Evolutionary conservation across 2,329 filamentous ascomycete species (phyloP), one percentile per base, ranked within the genome.

Genomic region (Hypoxylon sp.): DNA sequence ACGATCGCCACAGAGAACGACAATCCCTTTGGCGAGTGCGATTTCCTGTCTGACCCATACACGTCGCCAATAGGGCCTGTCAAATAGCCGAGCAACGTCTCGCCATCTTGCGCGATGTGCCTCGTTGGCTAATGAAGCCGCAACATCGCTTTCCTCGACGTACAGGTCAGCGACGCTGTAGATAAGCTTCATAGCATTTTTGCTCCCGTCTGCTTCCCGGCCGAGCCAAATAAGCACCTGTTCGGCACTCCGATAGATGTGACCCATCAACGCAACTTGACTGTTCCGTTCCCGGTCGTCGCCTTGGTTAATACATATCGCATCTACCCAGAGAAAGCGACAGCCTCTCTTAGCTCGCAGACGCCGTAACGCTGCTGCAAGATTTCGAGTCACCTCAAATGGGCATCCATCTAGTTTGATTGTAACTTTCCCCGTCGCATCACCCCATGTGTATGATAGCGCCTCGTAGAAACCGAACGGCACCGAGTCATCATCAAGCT

Each of bases 1-100:
- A 10, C 13, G 19, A 39, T 62, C 50, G 19, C 58, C 58, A 29
- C 58, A 62, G 8, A 54, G 50, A 15, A 62, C 58, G 2, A 37
- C 17, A 27, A 62, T 35, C 6, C 31, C 50, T 10, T 55, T 62
- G 19, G 58, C 50, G 13, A 62, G 58, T 5, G 50, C 50, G 15
- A 62, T 37, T 46, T 62, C 58, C 19, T 62, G 58, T 31, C 58
- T 47, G 1, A 62, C 50, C 58, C 58, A 62, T 21, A 62, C 58
- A 29, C 58, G 58, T 10, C 58, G 58, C 58, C 58, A 62, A 24
- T 62, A 62, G 5, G 58, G 51, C n/a, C 58, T 62, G 35, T 62
- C 58, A 31, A 62, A 62, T 19, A 62, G 42, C 11, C 39, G 58
- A 13, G 32, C 58, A 19, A 62, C 58, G 29, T 62, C 31, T 10